Evolutionary conservation across 345 rosid species (phyloP).

Genomic region (Pugionium dolabratum): DNA sequence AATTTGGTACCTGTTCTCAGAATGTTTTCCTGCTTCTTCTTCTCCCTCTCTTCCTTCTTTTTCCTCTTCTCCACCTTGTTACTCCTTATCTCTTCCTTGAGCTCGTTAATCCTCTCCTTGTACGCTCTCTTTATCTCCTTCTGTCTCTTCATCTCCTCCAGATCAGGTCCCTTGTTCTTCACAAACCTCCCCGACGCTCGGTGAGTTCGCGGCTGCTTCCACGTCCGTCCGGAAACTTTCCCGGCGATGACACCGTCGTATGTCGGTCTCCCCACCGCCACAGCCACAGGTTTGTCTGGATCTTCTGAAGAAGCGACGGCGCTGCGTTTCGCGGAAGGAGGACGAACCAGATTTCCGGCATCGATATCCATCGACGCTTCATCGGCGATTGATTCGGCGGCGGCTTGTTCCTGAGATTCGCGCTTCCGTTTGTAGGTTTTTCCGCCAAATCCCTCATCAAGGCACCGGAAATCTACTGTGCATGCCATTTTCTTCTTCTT

Average conservation of each 20-base stretch:
- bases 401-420: slow-evolving; percentile 34
- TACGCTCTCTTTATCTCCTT: slow-evolving; percentile 82
- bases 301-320: slow-evolving; percentile 70
- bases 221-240: slow-evolving; percentile 76
- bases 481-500: slow-evolving; percentile 62
- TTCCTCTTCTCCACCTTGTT: slow-evolving; percentile 84
- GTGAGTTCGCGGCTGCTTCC: slow-evolving; percentile 74
- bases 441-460: slow-evolving; percentile 97
- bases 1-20: slow-evolving; percentile 78
- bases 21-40: slow-evolving; percentile 82
- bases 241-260: slow-evolving; percentile 97
- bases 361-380: slow-evolving; percentile 65
- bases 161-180: slow-evolving; percentile 50
- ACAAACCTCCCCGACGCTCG: slow-evolving; percentile 73
- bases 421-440: slow-evolving; percentile 89
- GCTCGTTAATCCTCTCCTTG: slow-evolving; percentile 66
- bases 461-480: slow-evolving; percentile 78
- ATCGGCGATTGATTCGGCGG: slow-evolving; percentile 25
- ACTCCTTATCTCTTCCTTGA: slow-evolving; percentile 82
- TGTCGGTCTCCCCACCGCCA: slow-evolving; percentile 54
- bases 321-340: slow-evolving; percentile 69
- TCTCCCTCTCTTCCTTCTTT: slow-evolving; percentile 80
- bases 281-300: slow-evolving; percentile 61
- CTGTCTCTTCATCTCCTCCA: slow-evolving; percentile 68
- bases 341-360: slow-evolving; percentile 29